phyloP scores from a whole-genome alignment of 2,329 filamentous ascomycete species.

The Aspergillus brunneoviolaceus region DNA sequence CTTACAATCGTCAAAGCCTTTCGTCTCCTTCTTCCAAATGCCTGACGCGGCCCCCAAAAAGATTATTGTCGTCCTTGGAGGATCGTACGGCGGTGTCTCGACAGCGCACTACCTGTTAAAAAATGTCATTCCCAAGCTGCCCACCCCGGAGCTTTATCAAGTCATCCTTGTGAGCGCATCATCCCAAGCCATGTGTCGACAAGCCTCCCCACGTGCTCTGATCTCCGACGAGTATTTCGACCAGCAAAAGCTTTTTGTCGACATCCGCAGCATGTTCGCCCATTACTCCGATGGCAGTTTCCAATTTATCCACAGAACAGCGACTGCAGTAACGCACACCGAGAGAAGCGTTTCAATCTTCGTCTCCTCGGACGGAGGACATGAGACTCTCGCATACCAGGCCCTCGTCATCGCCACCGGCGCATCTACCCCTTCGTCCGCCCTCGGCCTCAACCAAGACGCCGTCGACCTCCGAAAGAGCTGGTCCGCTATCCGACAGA shows the following conservation, averaged over 20 bases:
- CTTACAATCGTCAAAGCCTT: not conserved
- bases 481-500: constrained; percentile 44
- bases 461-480: constrained; percentile 32
- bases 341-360: constrained; percentile 33
- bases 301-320: constrained; percentile 46
- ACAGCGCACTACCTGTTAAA: constrained; percentile 56
- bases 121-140: constrained; percentile 49
- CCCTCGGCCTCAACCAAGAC: constrained; percentile 43
- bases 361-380: not conserved
- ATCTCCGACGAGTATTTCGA: constrained; percentile 48
- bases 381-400: constrained; percentile 36
- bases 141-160: constrained; percentile 39
- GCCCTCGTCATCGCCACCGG: constrained; percentile 54
- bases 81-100: constrained; percentile 54
- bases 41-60: not conserved
- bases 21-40: not conserved
- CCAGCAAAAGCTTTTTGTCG: constrained; percentile 48
- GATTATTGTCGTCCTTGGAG: constrained; percentile 52
- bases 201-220: constrained; percentile 49
- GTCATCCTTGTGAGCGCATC: constrained; percentile 46
- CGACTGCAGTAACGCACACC: constrained; percentile 17
- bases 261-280: constrained; percentile 39
- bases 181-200: constrained; percentile 44
- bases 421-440: constrained; percentile 46
- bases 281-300: constrained; percentile 43